Evolutionary conservation across 2,329 filamentous ascomycete species (phyloP), one percentile per base, ranked within the genome.

Genomic region (Colletotrichum australisinense): DNA sequence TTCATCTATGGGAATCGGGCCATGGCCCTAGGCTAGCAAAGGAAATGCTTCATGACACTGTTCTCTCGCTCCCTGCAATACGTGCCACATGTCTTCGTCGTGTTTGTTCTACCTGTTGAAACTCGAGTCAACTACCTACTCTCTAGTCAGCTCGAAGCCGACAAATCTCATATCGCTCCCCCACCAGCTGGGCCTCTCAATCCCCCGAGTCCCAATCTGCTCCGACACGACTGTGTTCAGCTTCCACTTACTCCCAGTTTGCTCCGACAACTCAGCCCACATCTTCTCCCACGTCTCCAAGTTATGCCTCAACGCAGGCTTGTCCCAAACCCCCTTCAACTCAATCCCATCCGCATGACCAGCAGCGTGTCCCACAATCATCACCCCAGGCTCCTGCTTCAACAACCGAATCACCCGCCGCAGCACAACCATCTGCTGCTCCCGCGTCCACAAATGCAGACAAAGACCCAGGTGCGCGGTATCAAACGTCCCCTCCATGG

Each of bases 401-500:
- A 74, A 12, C 42, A 75, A 7, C 1, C 71, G 49, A n/a, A 75
- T 65, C 4, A 74, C 67, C 19, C 73, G 32, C 12, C 19, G 24
- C 52, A 75, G 55, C 32, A 74, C 67, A 9, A 24, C 38, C 62
- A 71, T 53, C 69, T 80, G 78, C 58, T 74, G 32, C 4, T 76
- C 74, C 9, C 76, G 69, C 2, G 72, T 63, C 60, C 78, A 80
- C 11, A 79, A 68, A 38, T 80, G 78, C 26, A 79, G 74, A 22
- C 78, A 77, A 1, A 74, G 74, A 14, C 77, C 78, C 73, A 77
- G 73, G 65, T 80, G 78, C 35, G 78, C 59, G 16, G 78, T 75
- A 52, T 78, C 77, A 32, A 78, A 63, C 8, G 72, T 69, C 0
- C 72, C 65, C 58, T 72, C 72, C 56, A 75, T 42, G 24, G 26